Base-by-base conservation (phyloP, 2,329 filamentous ascomycete genomes). In the Aspergillus unguis region DNA sequence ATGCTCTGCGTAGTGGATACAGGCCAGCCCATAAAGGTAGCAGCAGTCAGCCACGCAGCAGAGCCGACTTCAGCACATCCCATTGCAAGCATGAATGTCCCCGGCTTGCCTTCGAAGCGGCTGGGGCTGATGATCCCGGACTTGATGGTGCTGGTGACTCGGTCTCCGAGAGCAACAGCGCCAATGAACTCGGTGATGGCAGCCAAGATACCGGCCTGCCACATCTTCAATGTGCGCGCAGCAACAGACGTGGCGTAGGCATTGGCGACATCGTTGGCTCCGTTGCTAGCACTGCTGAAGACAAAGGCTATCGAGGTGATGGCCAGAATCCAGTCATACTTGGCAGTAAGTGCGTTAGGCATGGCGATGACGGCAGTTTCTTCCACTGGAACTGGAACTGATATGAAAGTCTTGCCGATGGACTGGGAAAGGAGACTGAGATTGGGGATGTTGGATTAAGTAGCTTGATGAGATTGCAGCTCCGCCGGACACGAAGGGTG, bases 221-320 rank as follows among this genome's bases (percentile, higher is more conserved):
- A 70, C 76, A 81, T 79, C 36, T 76, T 77, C 60, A 81, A 70
- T 35, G 77, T 79, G 27, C 73, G 69, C 3, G 79, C 78, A 10
- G 77, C 77, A 32, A 81, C 77, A 3, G 72, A 76, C 23, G 77
- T 79, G 29, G 79, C 79, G 66, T 79, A 82, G 0, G 78, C 73
- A 63, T 81, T 82, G 66, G 78, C 77, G 54, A 80, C 77, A 77
- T 80, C 78, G 54, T 66, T 66, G 42, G 64, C 64, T 23, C 64
- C 64, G 42, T 66, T 66, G 26, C 64, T 64, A 38, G 64, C 65
- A 23, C 58, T 56, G 46, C 63, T 65, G 54, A 65, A 60, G 32
- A 65, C 54, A 40, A 66, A 65, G 40, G 64, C 62, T 27, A 66
- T 64, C 29, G 61, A 57, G 33, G 61, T 65, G 25, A 66, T 40